Percentiles rank a stretch among this genome's conserved stretches.
Conservation (phyloP, 257 asterid species). For the Nicotiana obtusifolia region DNA sequence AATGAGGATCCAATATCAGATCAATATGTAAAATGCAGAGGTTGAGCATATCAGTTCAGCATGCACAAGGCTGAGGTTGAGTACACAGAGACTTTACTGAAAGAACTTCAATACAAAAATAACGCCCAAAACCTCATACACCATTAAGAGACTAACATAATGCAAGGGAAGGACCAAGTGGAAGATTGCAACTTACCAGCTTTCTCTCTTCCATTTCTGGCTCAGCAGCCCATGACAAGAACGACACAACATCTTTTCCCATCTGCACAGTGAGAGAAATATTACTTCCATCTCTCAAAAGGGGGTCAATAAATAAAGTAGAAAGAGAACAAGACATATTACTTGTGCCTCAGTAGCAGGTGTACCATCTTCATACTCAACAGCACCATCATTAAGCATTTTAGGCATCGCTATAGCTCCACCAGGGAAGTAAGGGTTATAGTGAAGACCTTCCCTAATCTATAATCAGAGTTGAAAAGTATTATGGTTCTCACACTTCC, state of each 20-base stretch:
- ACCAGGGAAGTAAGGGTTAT: conserved; percentile 77
- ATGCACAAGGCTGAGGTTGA: neutral
- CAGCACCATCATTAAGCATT: conserved; percentile 73
- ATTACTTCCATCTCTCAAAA: neutral
- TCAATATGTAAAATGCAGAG: neutral
- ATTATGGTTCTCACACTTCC: neutral
- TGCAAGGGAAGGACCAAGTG: neutral
- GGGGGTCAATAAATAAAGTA: neutral
- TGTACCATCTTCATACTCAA: conserved; percentile 72
- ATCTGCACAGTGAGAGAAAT: conserved; percentile 29
- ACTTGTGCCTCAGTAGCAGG: conserved; percentile 85
- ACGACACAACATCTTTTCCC: conserved; percentile 67
- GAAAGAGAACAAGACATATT: conserved; percentile 4
- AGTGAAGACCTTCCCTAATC: conserved; percentile 69
- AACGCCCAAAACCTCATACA: neutral
- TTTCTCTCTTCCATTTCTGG: conserved; percentile 83
- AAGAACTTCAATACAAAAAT: too few relatives aligned
- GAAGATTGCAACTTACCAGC: conserved; percentile 33
- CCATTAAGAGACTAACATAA: neutral
- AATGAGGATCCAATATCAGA: conserved; percentile 4
- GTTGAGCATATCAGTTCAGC: neutral
- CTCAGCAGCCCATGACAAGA: conserved; percentile 76
- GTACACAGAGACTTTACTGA: neutral
- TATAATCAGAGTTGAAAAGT: conserved; percentile 11
- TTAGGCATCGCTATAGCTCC: conserved; percentile 81